phyloP scores from a whole-genome alignment of 139 green algal species.

The Asterochloris erici region DNA sequence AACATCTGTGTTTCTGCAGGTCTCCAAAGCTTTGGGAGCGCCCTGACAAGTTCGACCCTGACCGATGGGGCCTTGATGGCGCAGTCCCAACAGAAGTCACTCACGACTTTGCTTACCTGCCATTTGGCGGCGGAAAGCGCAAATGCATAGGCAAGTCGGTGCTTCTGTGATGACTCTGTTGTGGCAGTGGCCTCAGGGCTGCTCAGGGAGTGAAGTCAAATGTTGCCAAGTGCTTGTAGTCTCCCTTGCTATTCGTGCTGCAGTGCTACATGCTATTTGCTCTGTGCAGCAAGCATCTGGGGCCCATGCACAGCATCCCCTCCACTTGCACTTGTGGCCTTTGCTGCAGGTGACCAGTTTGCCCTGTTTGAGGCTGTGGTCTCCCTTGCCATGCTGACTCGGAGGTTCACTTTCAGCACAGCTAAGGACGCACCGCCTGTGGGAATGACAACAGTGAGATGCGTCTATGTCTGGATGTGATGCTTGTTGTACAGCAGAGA shows the following conservation, averaged over 20 bases:
- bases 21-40: constrained; percentile 61
- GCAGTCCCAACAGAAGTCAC: constrained; percentile 75
- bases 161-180: background rate
- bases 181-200: background rate
- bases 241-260: background rate
- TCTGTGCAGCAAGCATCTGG: background rate
- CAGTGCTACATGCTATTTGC: background rate
- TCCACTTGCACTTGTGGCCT: background rate
- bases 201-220: background rate
- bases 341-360: constrained; percentile 72
- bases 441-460: constrained; percentile 23
- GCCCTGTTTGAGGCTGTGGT: constrained; percentile 87
- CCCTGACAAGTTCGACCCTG: constrained; percentile 71
- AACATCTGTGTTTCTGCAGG: constrained; percentile 13
- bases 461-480: background rate
- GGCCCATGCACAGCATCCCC: background rate
- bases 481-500: background rate
- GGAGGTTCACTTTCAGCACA: constrained; percentile 77
- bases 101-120: constrained; percentile 72
- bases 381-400: constrained; percentile 79
- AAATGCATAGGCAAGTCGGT: constrained; percentile 72
- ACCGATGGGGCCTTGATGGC: constrained; percentile 61
- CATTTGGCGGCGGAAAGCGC: constrained; percentile 78
- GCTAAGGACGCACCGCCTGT: constrained; percentile 44
- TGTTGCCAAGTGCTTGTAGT: background rate